Base-by-base conservation (phyloP, 2,329 filamentous ascomycete species). In the Hypoxylon sp. region DNA sequence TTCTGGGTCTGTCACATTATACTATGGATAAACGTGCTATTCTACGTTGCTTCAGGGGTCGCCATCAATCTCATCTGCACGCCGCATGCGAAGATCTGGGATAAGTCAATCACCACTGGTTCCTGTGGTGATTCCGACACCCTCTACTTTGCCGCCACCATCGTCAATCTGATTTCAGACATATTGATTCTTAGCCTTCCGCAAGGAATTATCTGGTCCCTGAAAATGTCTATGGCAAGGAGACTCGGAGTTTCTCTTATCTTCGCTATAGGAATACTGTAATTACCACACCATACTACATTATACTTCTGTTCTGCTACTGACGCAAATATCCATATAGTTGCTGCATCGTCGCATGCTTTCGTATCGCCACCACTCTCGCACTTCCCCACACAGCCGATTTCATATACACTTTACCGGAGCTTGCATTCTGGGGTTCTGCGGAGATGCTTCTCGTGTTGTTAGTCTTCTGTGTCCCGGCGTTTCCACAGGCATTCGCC, bases 1-100 rank as follows among this genome's bases (percentile, higher is more conserved):
- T 44, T 10, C n/a, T 44, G 40, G 40, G 6, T 44, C 40, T 44
- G 40, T 6, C 40, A 44, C 3, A 6, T 7, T 10, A 44, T 44
- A n/a, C n/a, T 44, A 11, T 44, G 40, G 40, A n/a, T 44, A 20
- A 44, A 44, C n/a, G n/a, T 42, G n/a, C 5, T 17, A 8, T 42
- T 17, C 40, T 44, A 44, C 5, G 40, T 6, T 3, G 40, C 40
- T 20, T 44, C 40, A 6, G 13, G 5, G 7, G 5, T 44, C 3
- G 40, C 40, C 3, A 44, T 44, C 40, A 44, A 44, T 3, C 3
- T 44, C 40, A 44, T 44, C n/a, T 44, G 40, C 40, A 44, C 40
- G 7, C 40, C 40, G 6, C 40, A 44, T 44, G 40, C 40, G n/a
- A 44, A 44, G 40, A 44, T 44, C n/a, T 44, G 40, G 40, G 40